Conservation (phyloP, 768 basidiomycete genomes). For the Lactarius vividus region DNA sequence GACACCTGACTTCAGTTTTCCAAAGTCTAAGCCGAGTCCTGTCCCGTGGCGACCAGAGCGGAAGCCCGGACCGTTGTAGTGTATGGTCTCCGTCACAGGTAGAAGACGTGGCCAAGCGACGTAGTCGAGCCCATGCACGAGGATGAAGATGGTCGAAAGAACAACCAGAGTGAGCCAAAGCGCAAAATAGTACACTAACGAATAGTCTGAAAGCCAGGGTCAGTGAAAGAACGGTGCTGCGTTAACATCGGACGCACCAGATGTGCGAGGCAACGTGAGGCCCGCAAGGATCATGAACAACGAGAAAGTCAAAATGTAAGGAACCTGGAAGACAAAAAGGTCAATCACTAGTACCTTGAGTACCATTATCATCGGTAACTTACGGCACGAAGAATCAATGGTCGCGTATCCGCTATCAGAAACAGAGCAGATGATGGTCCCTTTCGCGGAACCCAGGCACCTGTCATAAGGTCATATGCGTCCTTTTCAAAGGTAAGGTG, state of each 20-base stretch:
- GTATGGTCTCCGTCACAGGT: constrained; percentile 73
- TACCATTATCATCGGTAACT: constrained; percentile 33
- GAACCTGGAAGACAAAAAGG: constrained; percentile 54
- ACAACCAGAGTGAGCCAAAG: constrained; percentile 72
- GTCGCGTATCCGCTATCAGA: constrained; percentile 73
- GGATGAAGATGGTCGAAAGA: constrained; percentile 66
- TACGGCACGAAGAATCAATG: constrained; percentile 82
- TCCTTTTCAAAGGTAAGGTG: constrained; percentile 49
- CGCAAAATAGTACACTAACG: constrained; percentile 79
- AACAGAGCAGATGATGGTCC: constrained; percentile 68
- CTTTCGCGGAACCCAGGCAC: constrained; percentile 82
- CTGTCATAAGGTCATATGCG: constrained; percentile 92
- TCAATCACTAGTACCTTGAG: background rate
- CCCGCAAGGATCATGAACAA: constrained; percentile 87
- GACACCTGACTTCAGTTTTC: constrained; percentile 37
- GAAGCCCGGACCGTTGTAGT: constrained; percentile 88
- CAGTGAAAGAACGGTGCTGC: constrained; percentile 8
- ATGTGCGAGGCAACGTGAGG: constrained; percentile 80
- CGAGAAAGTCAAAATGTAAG: constrained; percentile 76
- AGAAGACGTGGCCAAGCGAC: constrained; percentile 92
- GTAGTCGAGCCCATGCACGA: constrained; percentile 88
- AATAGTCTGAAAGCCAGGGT: constrained; percentile 60
- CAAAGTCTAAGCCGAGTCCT: constrained; percentile 49
- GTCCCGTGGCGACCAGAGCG: constrained; percentile 75
- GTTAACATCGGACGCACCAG: constrained; percentile 53